Conservation (phyloP, 495 filamentous ascomycete genomes). For the Xylaria palmicola region DNA sequence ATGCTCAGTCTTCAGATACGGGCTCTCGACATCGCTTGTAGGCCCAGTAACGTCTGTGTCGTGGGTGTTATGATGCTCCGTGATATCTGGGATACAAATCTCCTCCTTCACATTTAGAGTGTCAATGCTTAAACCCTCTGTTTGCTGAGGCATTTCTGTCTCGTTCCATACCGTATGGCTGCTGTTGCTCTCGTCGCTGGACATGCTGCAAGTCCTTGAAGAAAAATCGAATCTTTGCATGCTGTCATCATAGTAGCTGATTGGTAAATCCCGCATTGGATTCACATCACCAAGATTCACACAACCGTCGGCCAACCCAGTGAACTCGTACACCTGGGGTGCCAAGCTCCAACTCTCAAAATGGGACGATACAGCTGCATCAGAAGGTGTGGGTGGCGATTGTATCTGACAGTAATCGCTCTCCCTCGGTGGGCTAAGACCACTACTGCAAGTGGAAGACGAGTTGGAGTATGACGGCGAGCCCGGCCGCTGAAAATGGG, state of each 20-base stretch:
- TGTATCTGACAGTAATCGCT: constrained; percentile 35
- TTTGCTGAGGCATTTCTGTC: constrained; percentile 7
- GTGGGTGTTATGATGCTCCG: constrained; percentile 18
- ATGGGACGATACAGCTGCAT: constrained; percentile 27
- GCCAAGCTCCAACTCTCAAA: constrained; percentile 24
- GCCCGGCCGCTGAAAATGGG: constrained; percentile 26
- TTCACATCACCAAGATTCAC: constrained; percentile 43
- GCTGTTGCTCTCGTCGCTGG: constrained; percentile 23
- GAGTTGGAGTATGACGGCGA: constrained; percentile 37
- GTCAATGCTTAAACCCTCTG: constrained; percentile 23
- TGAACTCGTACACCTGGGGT: constrained; percentile 27
- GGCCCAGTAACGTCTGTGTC: constrained; percentile 12
- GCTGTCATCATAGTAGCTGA: constrained; percentile 31
- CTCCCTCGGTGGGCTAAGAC: constrained; percentile 38
- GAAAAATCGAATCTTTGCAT: constrained; percentile 17
- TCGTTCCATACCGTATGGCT: constrained; percentile 15
- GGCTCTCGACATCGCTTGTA: constrained; percentile 15
- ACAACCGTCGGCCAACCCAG: constrained; percentile 29
- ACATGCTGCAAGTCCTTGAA: constrained; percentile 28
- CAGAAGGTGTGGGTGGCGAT: constrained; percentile 36
- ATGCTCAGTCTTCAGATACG: constrained; percentile 11
- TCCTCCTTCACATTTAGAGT: constrained; percentile 33
- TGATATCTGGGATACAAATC: constrained; percentile 23
- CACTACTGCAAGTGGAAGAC: constrained; percentile 37
- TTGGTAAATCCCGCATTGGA: constrained; percentile 27